phyloP scores from a whole-genome alignment of 1,284 basidiomycete species.

The Pseudomicrostroma phylloplanum region DNA sequence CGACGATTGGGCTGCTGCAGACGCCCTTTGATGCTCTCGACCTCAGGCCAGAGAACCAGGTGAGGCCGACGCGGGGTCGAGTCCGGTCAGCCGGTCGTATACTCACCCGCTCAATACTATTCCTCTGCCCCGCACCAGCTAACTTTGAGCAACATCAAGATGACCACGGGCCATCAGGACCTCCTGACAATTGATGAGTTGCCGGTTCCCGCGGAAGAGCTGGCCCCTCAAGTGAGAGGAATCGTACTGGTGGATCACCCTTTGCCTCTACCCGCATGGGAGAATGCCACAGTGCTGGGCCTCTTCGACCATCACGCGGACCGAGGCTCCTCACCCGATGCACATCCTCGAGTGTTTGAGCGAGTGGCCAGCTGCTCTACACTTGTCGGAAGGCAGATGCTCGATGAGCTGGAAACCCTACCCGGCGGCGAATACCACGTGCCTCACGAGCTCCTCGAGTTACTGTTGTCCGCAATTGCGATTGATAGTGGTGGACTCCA shows the following conservation, averaged over 20 bases:
- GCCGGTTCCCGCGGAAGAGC: constrained; percentile 42
- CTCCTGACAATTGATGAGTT: constrained; percentile 52
- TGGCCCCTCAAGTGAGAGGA: constrained; percentile 39
- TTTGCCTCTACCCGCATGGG: constrained; percentile 43
- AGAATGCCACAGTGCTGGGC: constrained; percentile 27
- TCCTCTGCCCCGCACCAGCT: constrained; percentile 12
- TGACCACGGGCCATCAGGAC: constrained; percentile 49
- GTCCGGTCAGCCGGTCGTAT: too few relatives aligned
- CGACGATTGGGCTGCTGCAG: constrained; percentile 38
- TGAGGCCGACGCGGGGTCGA: too few relatives aligned
- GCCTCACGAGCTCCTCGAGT: constrained; percentile 40
- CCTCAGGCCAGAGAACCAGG: constrained; percentile 50
- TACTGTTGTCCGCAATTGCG: constrained; percentile 39
- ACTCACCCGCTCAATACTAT: too few relatives aligned
- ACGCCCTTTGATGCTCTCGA: constrained; percentile 47
- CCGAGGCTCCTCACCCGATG: constrained; percentile 34
- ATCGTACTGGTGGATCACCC: constrained; percentile 52
- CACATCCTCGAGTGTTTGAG: constrained; percentile 43
- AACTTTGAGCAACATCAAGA: constrained; percentile 42
- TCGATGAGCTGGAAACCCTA: constrained; percentile 38
- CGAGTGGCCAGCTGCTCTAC: constrained; percentile 43
- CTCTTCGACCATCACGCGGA: constrained; percentile 52
- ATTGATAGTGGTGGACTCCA: constrained; percentile 41
- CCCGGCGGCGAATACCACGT: constrained; percentile 33
- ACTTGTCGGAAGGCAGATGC: constrained; percentile 42